phyloP scores from a whole-genome alignment of 2,329 filamentous ascomycete species.

The Fusarium pininemorale region DNA sequence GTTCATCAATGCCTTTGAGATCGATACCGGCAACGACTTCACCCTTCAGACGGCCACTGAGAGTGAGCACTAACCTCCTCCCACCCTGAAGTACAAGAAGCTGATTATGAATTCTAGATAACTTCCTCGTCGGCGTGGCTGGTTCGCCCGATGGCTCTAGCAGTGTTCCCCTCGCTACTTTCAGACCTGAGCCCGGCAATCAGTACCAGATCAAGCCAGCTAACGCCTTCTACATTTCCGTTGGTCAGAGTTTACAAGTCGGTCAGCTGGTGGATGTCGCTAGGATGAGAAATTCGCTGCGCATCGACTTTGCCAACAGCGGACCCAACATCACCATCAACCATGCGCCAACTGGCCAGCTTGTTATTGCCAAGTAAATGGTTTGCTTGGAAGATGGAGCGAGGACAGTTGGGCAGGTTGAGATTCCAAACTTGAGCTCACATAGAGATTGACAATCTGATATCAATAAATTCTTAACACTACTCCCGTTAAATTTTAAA shows the following conservation, averaged over 20 bases:
- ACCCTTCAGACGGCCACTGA: background rate
- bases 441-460: background rate
- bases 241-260: background rate
- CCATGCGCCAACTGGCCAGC: accelerated
- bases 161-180: background rate
- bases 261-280: background rate
- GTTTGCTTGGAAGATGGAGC: accelerated
- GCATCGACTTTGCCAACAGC: background rate
- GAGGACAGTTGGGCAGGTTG: background rate
- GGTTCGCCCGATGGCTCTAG: background rate
- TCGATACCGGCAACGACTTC: background rate
- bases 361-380: background rate
- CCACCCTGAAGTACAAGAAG: accelerated
- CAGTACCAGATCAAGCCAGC: background rate
- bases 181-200: background rate
- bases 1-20: background rate
- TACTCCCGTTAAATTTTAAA: background rate
- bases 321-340: background rate
- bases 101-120: background rate
- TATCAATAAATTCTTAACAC: background rate
- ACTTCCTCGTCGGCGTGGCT: background rate
- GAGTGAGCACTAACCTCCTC: background rate
- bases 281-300: background rate
- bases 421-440: background rate
- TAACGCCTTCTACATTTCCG: background rate